Evolutionary conservation across 129 eudicot genomes (phyloP), one percentile per base, ranked within the genome.

Genomic region (Centrapalus pauciflorus): DNA sequence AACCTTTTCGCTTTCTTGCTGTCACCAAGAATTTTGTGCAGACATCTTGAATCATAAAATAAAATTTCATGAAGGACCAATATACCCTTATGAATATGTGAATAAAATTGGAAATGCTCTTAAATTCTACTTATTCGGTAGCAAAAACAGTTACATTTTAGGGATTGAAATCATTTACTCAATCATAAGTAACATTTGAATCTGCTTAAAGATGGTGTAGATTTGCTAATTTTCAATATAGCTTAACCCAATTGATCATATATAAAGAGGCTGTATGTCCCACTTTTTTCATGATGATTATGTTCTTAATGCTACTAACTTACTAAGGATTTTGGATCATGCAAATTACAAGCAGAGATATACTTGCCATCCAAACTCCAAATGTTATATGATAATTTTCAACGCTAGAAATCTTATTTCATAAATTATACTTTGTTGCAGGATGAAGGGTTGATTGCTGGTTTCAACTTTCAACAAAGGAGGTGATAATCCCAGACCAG

Each of bases 391-490:
- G n/a, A n/a, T 21, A 56, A 26, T 7, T 54, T 24, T 16, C 48
- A 32, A 17, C 29, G 2, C 25, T 28, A 24, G 8, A 4, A 10
- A 26, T 59, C 5, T 30, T 5, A 17, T 3, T n/a, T 32, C 10
- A 24, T 32, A 9, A 27, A n/a, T 24, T 29, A 17, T 29, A 66
- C 0, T 33, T 60, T 32, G 51, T 61, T 62, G 55, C 55, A 72
- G 77, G 40, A 14, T 48, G 35, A 61, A 12, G 23, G 35, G 32
- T 61, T 61, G 63, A 49, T 62, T 34, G 32, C 9, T 25, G 28
- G 9, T 29, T n/a, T n/a, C n/a, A n/a, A n/a, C n/a, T n/a, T 48
- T 17, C 25, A 19, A 48, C 21, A 48, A 0, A 17, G 19, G 54
- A 5, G 25, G 54, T 14, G 25, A 48, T 48, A 48, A n/a, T n/a